Evolutionary conservation across 1,139 yeast genomes (phyloP).

Genomic region (Kurtzmaniella natalensis): DNA sequence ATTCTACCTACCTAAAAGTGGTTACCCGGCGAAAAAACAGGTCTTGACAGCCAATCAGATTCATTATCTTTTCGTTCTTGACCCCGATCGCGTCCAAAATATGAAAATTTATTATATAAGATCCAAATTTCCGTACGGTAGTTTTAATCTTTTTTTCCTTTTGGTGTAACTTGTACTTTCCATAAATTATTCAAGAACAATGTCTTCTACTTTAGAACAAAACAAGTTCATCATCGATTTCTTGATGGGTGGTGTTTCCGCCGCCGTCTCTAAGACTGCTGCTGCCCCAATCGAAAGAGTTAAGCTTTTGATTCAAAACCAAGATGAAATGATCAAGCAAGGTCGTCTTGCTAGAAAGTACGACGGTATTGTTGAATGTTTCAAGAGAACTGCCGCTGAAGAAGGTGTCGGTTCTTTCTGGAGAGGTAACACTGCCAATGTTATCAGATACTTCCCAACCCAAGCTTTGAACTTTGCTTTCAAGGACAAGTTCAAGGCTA

Average conservation of each 20-base stretch:
- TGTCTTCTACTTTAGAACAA: constrained; percentile 12
- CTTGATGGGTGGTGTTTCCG: constrained; percentile 55
- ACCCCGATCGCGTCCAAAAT: constrained; percentile 5
- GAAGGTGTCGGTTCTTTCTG: constrained; percentile 50
- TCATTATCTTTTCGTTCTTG: constrained; percentile 6
- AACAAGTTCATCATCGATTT: constrained; percentile 35
- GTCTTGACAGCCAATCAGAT: constrained; percentile 8
- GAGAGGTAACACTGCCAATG: constrained; percentile 57
- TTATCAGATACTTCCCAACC: constrained; percentile 54
- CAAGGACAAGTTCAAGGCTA: constrained; percentile 49
- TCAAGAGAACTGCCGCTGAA: constrained; percentile 51
- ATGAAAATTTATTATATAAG: constrained; percentile 3
- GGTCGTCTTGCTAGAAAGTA: constrained; percentile 49
- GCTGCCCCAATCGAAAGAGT: constrained; percentile 56
- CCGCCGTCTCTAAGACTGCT: constrained; percentile 53
- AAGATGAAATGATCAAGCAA: constrained; percentile 52
- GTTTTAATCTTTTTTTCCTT: constrained; percentile 7
- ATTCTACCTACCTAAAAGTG: constrained; percentile 9
- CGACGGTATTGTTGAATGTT: constrained; percentile 48
- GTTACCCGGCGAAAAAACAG: constrained; percentile 11
- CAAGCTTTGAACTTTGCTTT: constrained; percentile 52
- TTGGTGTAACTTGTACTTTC: constrained; percentile 7
- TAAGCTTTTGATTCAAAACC: constrained; percentile 50
- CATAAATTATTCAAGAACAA: constrained; percentile 9
- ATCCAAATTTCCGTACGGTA: not conserved